These are phyloP conservation scores for Spathaspora sp. DNA, from an alignment of 805 yeast genomes.

Conservation along the genomic window DNA sequence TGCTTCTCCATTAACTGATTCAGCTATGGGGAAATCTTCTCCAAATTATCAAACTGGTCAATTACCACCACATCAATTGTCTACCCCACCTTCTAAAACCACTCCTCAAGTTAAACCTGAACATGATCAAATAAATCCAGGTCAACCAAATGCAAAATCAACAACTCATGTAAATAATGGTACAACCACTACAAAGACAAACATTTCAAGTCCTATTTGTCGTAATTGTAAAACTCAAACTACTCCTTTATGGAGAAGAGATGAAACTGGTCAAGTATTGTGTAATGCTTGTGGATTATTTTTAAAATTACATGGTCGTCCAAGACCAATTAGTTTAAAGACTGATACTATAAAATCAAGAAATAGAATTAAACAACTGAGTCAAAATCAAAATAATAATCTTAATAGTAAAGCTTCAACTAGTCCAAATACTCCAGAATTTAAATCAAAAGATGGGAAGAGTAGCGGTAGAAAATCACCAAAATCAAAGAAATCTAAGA, in stretches of 20 bases:
- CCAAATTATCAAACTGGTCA: conserved; percentile 1
- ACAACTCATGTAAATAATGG: conserved; percentile 58
- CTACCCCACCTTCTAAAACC: conserved; percentile 7
- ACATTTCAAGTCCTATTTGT: conserved; percentile 67
- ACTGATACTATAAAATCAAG: conserved; percentile 91
- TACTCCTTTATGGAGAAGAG: conserved; percentile 94
- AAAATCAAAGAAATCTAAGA: conserved; percentile 13
- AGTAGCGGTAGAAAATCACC: conserved; percentile 20
- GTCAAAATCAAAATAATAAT: conserved; percentile 14
- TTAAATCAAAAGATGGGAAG: conserved; percentile 41
- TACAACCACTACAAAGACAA: conserved; percentile 61
- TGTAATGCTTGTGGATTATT: conserved; percentile 95
- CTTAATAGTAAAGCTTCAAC: conserved; percentile 19
- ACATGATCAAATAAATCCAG: conserved; percentile 18
- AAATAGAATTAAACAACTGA: conserved; percentile 67
- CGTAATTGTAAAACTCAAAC: conserved; percentile 90
- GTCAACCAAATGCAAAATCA: conserved; percentile 62
- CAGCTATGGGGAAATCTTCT: neutral
- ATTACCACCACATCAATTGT: conserved; percentile 4
- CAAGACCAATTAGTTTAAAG: conserved; percentile 86
- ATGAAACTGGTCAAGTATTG: conserved; percentile 71
- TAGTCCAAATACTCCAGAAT: conserved; percentile 53
- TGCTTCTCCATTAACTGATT: neutral
- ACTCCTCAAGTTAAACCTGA: conserved; percentile 1
- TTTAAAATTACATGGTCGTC: conserved; percentile 84